Base-by-base conservation (phyloP, 1,284 basidiomycete species). In the Austroboletus niveus region DNA sequence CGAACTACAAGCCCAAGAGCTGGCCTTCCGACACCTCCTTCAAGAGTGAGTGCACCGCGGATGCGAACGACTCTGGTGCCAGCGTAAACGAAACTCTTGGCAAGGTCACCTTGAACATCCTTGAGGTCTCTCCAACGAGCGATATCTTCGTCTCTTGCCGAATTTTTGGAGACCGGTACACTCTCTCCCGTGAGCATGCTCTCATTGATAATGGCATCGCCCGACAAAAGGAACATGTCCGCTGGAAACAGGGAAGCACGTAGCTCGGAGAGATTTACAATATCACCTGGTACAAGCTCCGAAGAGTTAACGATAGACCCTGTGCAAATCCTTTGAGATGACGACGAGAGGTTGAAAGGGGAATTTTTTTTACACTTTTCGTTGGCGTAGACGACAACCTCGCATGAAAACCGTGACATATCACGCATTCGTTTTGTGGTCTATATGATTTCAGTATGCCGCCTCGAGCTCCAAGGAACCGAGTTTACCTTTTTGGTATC, bases 141-240 rank as follows among this genome's bases (percentile, higher is more conserved):
- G 48, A 95, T 74, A 51, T 85, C 85, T 38, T 85, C 84, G 59
- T 90, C 87, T 58, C 81, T 86, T 49, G 87, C 77, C 0, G 94
- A 88, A 24, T 80, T 71, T 69, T 98, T 98, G 65, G 87, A 90
- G 50, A 98, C 92, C 0, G 94, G 95, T 0, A 98, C 89, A 60
- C 92, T 95, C 70, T 98, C 95, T 10, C 94, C 94, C 0, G 94
- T 98, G 15, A 99, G 82, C 96, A 98, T 98, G 57, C 93, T 96
- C 73, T 99, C 97, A 68, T 99, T 98, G 51, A 98, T 90, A 57
- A 99, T 97, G 1, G 94, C 94, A 66, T 98, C 97, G 5, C 97
- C 96, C 7, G 91, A 92, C 30, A 99, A 82, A 15, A 98, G 79
- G 59, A 98, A 83, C 57, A 96, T 81, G 68, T 99, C 97, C 12